Evolutionary conservation across 2,329 filamentous ascomycete genomes (phyloP).

Genomic region (Ophiostoma sp.): DNA sequence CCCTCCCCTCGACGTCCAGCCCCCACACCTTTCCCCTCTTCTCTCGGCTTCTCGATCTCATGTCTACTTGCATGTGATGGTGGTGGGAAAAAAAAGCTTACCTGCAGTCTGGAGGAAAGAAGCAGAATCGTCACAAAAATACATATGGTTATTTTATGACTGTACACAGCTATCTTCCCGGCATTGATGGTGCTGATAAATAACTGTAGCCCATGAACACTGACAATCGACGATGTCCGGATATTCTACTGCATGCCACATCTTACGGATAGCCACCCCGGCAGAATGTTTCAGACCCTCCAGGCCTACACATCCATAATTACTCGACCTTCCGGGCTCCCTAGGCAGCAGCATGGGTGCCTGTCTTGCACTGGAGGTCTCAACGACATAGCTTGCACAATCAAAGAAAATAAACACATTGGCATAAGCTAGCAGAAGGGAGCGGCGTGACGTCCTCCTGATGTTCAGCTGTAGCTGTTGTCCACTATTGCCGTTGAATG

Average conservation of each 20-base stretch:
- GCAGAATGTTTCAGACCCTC: not conserved
- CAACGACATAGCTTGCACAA: no score
- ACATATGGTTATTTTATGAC: no score
- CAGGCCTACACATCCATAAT: not conserved
- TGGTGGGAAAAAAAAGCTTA: not conserved
- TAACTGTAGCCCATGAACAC: no score
- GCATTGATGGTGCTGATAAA: no score
- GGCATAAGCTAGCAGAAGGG: no score
- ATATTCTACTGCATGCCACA: not conserved
- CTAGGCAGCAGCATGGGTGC: not conserved
- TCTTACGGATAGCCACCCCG: not conserved
- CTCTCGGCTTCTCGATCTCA: not conserved
- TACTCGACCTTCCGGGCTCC: not conserved
- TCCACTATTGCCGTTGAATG: not conserved
- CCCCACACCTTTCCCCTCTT: conserved; percentile 8
- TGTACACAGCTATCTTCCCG: no score
- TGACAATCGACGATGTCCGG: no score
- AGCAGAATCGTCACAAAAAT: not conserved
- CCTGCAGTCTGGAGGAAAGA: not conserved
- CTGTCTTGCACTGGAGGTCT: no score
- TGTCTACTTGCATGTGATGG: not conserved
- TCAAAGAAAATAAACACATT: no score
- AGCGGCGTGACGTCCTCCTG: no score
- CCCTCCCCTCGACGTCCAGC: not conserved
- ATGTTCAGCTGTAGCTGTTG: no score